Evolutionary conservation across 257 asterid species (phyloP).

Genomic region (Perilla frutescens): DNA sequence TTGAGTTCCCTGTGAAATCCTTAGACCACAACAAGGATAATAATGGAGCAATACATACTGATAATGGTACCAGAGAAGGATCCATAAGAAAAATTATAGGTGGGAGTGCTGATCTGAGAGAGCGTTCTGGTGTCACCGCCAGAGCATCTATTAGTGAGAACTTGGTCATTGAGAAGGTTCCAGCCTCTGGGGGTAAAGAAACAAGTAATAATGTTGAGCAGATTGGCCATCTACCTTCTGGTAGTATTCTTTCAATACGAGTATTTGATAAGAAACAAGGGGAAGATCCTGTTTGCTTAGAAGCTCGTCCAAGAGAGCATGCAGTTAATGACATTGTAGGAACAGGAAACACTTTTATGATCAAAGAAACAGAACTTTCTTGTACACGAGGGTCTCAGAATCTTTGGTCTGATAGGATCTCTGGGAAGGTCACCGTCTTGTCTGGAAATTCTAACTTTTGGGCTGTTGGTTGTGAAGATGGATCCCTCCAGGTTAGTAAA

Average conservation of each 20-base stretch:
- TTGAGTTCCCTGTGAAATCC: conserved; percentile 54
- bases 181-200: conserved; percentile 62
- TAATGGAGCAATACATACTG: conserved; percentile 47
- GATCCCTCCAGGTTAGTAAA: conserved; percentile 83
- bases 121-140: conserved; percentile 72
- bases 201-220: conserved; percentile 65
- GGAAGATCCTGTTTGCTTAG: conserved; percentile 82
- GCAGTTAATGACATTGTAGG: conserved; percentile 75
- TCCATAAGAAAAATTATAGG: conserved; percentile 50
- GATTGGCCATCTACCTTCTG: conserved; percentile 52
- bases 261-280: conserved; percentile 76
- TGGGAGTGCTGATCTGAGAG: conserved; percentile 59
- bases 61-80: conserved; percentile 54
- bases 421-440: conserved; percentile 87
- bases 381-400: conserved; percentile 67
- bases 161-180: conserved; percentile 85
- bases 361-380: conserved; percentile 81
- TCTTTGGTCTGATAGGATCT: conserved; percentile 91
- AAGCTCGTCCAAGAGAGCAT: conserved; percentile 88
- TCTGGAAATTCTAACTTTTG: conserved; percentile 97
- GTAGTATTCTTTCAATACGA: conserved; percentile 63
- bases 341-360: conserved; percentile 57
- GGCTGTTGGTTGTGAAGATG: conserved; percentile 99
- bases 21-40: conserved; percentile 50
- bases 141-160: conserved; percentile 81